These are phyloP conservation scores for Dysphania ambrosioides DNA, from an alignment of 148 eudicot species.

Conservation along the genomic window DNA sequence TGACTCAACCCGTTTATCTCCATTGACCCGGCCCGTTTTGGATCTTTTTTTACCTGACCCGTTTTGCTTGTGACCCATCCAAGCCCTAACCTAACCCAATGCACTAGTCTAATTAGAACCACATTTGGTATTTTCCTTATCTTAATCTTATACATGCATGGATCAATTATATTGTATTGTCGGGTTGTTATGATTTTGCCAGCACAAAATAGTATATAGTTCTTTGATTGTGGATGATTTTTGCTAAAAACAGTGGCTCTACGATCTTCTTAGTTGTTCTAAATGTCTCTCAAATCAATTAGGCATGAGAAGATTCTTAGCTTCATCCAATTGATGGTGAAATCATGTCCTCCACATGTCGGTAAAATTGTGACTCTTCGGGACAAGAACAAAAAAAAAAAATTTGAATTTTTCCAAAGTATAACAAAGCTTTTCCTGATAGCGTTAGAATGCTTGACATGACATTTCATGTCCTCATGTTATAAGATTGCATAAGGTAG, in stretches of 20 bases:
- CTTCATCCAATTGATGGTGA: conserved; percentile 18
- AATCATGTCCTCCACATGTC: conserved; percentile 27
- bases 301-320: conserved; percentile 19
- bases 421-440: neutral
- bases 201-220: neutral
- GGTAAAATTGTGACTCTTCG: conserved; percentile 5
- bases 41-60: too few relatives aligned
- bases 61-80: too few relatives aligned
- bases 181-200: neutral
- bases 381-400: too few relatives aligned
- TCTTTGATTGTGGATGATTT: conserved; percentile 4
- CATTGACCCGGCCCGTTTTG: too few relatives aligned
- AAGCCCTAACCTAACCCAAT: too few relatives aligned
- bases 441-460: neutral
- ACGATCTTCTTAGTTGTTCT: conserved; percentile 9
- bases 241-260: conserved; percentile 11
- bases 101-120: too few relatives aligned
- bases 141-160: neutral
- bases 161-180: neutral
- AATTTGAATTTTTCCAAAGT: too few relatives aligned
- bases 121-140: too few relatives aligned
- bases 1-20: too few relatives aligned
- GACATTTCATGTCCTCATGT: neutral
- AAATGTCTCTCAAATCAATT: neutral
- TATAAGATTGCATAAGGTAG: neutral